Conservation (phyloP, 2,329 filamentous ascomycete genomes). For the Botryotinia globosa region DNA sequence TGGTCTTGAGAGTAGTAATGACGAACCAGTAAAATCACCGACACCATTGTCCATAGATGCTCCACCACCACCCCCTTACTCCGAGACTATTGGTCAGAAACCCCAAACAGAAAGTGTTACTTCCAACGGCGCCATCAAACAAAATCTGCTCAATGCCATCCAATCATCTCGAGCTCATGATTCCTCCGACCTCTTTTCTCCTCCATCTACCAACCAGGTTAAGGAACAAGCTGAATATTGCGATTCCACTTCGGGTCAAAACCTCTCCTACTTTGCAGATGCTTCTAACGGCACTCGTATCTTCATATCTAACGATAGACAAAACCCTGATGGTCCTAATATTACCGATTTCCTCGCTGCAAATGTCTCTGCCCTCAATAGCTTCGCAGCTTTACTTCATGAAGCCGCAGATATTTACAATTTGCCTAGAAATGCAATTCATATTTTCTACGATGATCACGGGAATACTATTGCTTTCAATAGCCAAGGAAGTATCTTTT, state of each 20-base stretch:
- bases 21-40: slow-evolving; percentile 8
- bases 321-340: slow-evolving; percentile 48
- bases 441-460: slow-evolving; percentile 80
- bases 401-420: slow-evolving; percentile 72
- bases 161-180: slow-evolving; percentile 74
- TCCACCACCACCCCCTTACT: slow-evolving; percentile 35
- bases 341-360: slow-evolving; percentile 56
- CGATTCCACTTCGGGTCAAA: slow-evolving; percentile 70
- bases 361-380: slow-evolving; percentile 61
- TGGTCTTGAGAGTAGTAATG: slow-evolving; percentile 55
- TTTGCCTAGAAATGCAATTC: slow-evolving; percentile 65
- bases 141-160: slow-evolving; percentile 75
- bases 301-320: slow-evolving; percentile 57
- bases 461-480: slow-evolving; percentile 93
- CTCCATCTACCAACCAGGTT: slow-evolving; percentile 68
- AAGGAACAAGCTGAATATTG: slow-evolving; percentile 85
- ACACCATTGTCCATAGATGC: slow-evolving; percentile 21
- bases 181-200: slow-evolving; percentile 68
- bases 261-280: slow-evolving; percentile 69
- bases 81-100: slow-evolving; percentile 26
- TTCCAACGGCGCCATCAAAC: slow-evolving; percentile 59
- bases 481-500: slow-evolving; percentile 80
- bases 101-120: slow-evolving; percentile 48
- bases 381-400: slow-evolving; percentile 66
- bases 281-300: slow-evolving; percentile 71